Base-by-base conservation (phyloP, 73 alveolate species). In the Halteria grandinella region DNA sequence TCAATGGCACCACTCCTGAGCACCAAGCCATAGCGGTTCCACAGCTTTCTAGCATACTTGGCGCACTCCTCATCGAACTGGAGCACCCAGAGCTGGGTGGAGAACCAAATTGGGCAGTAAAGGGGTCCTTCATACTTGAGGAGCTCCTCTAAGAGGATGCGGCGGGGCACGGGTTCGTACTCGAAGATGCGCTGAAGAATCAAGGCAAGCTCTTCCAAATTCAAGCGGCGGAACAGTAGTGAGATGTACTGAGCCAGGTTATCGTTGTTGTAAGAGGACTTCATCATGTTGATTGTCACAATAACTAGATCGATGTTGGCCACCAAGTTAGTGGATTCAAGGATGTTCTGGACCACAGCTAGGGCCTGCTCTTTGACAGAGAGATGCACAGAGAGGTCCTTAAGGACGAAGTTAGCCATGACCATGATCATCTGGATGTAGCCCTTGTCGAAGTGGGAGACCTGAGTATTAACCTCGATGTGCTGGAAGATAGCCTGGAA, bases 91-190 rank as follows among this genome's bases (percentile, higher is more conserved):
- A 79, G 40, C 69, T 79, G 24, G 7, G 89, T 51, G 23, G 69
- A 47, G 55, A 79, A 32, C 89, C 89, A 79, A 15, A 64, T 52
- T 1, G 70, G 66, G 47, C 69, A 43, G 48, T 64, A 47, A 3
- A 79, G 39, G 1, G 75, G 82, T 31, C 40, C 34, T 29, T 63
- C 58, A 29, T 50, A 64, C 24, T 64, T 44, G 18, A 33, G 36
- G n/a, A 79, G 17, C 48, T 79, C 83, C 32, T 45, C 51, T 28
- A 79, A 14, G 63, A 79, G 21, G 44, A 58, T 52, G 31, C 24
- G 66, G 55, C 80, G 66, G 37, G 89, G 83, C 20, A 63, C 44
- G 24, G 89, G 89, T 53, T 79, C 89, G 51, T 32, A 79, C 27
- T 62, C 83, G 36, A 79, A 79, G 25, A 79, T 34, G 25, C 89